Evolutionary conservation across 2,329 filamentous ascomycete genomes (phyloP).

Genomic region (Delphinella strobiligena): DNA sequence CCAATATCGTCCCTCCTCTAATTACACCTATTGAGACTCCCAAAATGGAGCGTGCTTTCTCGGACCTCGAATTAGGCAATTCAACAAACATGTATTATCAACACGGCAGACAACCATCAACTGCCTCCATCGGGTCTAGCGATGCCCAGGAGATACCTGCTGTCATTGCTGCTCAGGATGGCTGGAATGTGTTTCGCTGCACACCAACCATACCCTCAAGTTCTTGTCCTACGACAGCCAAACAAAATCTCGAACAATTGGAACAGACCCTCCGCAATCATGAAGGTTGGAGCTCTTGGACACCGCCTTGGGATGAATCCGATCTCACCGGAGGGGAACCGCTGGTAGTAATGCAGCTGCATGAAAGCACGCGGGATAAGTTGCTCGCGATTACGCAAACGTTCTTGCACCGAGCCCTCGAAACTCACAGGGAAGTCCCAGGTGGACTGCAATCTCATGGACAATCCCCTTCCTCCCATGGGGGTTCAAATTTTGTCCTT

Average conservation of each 20-base stretch:
- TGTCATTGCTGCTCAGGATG: constrained; percentile 38
- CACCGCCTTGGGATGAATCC: constrained; percentile 36
- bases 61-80: constrained; percentile 33
- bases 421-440: constrained; percentile 46
- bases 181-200: constrained; percentile 42
- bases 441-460: constrained; percentile 18
- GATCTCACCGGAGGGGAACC: constrained; percentile 35
- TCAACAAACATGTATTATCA: constrained; percentile 28
- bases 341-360: constrained; percentile 35
- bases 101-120: constrained; percentile 28
- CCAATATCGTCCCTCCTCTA: constrained; percentile 25
- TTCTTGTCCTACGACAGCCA: constrained; percentile 39
- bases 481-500: constrained; percentile 51
- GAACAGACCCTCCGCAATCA: constrained; percentile 40
- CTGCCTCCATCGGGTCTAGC: constrained; percentile 13
- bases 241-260: constrained; percentile 38
- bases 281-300: constrained; percentile 40
- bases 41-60: constrained; percentile 33
- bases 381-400: constrained; percentile 60
- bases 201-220: constrained; percentile 36
- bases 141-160: constrained; percentile 30
- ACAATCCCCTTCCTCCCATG: constrained; percentile 35
- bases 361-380: constrained; percentile 50
- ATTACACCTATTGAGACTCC: constrained; percentile 36
- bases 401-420: constrained; percentile 58